Evolutionary conservation across 2,329 filamentous ascomycete species (phyloP).

Genomic region (Furcasterigmium furcatum): DNA sequence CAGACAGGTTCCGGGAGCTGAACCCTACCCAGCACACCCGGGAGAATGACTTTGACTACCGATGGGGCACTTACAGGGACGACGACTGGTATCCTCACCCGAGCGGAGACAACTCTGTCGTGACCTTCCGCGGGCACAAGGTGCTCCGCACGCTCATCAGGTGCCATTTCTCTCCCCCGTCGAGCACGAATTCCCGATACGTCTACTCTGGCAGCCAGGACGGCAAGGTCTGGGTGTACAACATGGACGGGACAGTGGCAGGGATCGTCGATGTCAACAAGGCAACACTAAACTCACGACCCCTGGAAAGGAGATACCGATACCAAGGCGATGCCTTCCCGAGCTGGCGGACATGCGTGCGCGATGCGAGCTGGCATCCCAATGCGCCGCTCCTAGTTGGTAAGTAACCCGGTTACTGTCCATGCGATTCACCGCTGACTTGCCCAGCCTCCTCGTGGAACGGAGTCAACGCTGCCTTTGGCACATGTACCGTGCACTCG

Average conservation of each 20-base stretch:
- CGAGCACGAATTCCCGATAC: slow-evolving; percentile 83
- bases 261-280: slow-evolving; percentile 73
- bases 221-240: slow-evolving; percentile 88
- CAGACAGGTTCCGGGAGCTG: slow-evolving; percentile 56
- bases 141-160: slow-evolving; percentile 88
- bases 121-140: slow-evolving; percentile 88
- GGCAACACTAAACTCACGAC: slow-evolving; percentile 63
- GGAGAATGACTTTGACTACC: slow-evolving; percentile 69
- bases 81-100: slow-evolving; percentile 69
- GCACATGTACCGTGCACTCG: slow-evolving; percentile 74
- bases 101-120: slow-evolving; percentile 77
- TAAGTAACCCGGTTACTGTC: slow-evolving; percentile 27
- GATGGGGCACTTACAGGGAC: slow-evolving; percentile 63
- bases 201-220: slow-evolving; percentile 91
- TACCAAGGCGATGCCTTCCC: slow-evolving; percentile 55
- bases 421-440: neutral
- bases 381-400: slow-evolving; percentile 73
- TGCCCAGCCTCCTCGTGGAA: slow-evolving; percentile 75
- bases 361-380: slow-evolving; percentile 91
- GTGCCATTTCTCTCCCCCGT: slow-evolving; percentile 89
- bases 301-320: slow-evolving; percentile 47
- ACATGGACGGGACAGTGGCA: slow-evolving; percentile 83
- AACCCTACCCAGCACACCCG: slow-evolving; percentile 52
- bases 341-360: slow-evolving; percentile 73
- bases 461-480: slow-evolving; percentile 67